These are phyloP conservation scores for Lachnellula cervina DNA, from an alignment of 2,329 filamentous ascomycete genomes.

Conservation along the genomic window DNA sequence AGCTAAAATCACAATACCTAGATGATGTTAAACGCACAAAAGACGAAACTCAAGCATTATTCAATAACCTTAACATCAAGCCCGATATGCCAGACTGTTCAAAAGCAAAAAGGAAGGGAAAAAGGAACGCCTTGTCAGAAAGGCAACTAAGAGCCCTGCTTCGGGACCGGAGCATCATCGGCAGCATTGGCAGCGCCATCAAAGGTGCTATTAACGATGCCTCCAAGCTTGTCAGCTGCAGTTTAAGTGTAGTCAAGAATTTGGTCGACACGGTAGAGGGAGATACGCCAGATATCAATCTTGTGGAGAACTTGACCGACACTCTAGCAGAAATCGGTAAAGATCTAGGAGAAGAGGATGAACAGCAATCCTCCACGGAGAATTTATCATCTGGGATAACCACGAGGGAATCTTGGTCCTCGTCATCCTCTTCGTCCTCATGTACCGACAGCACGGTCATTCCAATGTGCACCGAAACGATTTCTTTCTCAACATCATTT, in stretches of 20 bases:
- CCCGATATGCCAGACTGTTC: constrained; percentile 1
- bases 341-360: constrained; percentile 1
- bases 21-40: constrained; percentile 1
- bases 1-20: constrained; percentile 4
- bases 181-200: not conserved
- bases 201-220: constrained; percentile 3
- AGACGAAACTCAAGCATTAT: constrained; percentile 5
- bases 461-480: constrained; percentile 4
- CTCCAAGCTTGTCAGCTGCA: constrained; percentile 9
- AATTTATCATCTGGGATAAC: not conserved
- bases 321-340: constrained; percentile 5
- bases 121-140: constrained; percentile 1
- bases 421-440: constrained; percentile 1
- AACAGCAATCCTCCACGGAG: not conserved
- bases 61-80: constrained; percentile 1
- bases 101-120: constrained; percentile 6
- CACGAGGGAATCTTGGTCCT: not conserved
- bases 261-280: constrained; percentile 7
- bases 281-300: constrained; percentile 1
- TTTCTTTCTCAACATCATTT: constrained; percentile 8
- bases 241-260: constrained; percentile 6
- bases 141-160: constrained; percentile 8
- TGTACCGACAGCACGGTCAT: constrained; percentile 1
- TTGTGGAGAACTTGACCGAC: constrained; percentile 10
- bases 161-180: constrained; percentile 5